A percentile compares a stretch with the other conserved stretches of the same genome.
These are phyloP conservation scores for Tulasnella sp. DNA, from an alignment of 768 basidiomycete species.

Conservation along the genomic window DNA sequence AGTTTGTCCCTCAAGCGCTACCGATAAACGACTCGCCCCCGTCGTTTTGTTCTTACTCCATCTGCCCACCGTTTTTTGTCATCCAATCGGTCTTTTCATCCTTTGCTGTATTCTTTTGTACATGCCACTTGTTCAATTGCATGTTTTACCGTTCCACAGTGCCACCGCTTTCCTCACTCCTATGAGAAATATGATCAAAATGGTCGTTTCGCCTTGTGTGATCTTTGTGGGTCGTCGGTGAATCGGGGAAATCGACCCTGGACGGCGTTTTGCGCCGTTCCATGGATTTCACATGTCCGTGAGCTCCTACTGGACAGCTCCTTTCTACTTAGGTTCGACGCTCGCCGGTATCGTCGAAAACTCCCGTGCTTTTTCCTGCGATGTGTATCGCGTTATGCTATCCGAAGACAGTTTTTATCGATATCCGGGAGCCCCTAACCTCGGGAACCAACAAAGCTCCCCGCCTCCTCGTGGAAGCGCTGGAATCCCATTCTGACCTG, in stretches of 20 bases:
- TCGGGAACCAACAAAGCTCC: background rate
- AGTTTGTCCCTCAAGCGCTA: constrained; percentile 40
- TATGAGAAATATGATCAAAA: background rate
- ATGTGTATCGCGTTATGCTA: background rate
- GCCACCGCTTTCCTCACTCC: background rate
- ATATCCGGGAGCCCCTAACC: background rate
- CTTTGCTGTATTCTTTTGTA: background rate
- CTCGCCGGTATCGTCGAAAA: background rate
- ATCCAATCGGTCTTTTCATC: background rate
- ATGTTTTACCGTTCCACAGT: background rate
- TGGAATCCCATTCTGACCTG: background rate
- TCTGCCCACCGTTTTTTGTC: background rate
- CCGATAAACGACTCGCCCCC: constrained; percentile 29
- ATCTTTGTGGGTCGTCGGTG: background rate
- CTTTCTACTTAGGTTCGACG: background rate
- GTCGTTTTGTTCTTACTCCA: background rate
- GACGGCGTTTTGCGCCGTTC: background rate
- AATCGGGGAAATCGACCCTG: background rate
- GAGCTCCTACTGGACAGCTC: background rate
- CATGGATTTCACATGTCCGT: background rate
- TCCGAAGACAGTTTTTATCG: background rate
- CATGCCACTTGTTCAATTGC: background rate
- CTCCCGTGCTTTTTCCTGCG: background rate
- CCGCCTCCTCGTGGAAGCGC: background rate
- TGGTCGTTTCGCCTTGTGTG: background rate